Conservation (phyloP, 2,329 filamentous ascomycete species). For the Alternaria panax region DNA sequence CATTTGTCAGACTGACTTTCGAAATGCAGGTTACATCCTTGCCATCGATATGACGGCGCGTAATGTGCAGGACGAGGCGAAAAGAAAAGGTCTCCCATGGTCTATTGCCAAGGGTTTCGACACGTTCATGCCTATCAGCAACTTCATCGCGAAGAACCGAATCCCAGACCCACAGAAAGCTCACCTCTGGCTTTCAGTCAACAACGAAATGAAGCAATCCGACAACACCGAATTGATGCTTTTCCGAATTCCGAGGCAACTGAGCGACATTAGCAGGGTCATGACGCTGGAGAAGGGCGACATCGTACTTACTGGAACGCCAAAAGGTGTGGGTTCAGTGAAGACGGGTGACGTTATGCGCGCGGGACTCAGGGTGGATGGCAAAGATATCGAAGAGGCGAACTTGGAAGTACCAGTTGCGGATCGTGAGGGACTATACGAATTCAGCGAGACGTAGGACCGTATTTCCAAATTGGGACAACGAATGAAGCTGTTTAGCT, state of each 20-base stretch:
- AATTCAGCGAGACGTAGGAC: conserved; percentile 65
- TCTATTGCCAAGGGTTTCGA: conserved; percentile 97
- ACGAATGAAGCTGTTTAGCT: not conserved
- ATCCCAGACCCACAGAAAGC: conserved; percentile 89
- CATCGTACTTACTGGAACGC: conserved; percentile 94
- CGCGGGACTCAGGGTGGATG: conserved; percentile 79
- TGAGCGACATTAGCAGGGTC: conserved; percentile 91
- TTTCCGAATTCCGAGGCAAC: conserved; percentile 83
- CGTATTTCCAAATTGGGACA: not conserved
- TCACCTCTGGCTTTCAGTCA: conserved; percentile 85
- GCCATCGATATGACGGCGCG: conserved; percentile 97
- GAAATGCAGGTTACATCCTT: conserved; percentile 75
- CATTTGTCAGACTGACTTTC: not conserved
- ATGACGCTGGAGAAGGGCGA: conserved; percentile 95
- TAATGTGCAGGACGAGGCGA: conserved; percentile 94
- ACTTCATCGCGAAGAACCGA: conserved; percentile 77
- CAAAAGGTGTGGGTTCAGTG: conserved; percentile 91
- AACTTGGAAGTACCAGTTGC: conserved; percentile 83
- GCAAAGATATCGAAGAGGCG: conserved; percentile 84
- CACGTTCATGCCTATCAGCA: conserved; percentile 89
- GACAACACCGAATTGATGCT: conserved; percentile 96
- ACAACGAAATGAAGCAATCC: conserved; percentile 77
- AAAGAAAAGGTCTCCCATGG: conserved; percentile 97
- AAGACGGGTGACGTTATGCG: conserved; percentile 86
- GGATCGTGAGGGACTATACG: conserved; percentile 79